A percentile compares a stretch with the other conserved stretches of the same genome.
Conservation (phyloP, 441 rosid species). For the Geranium incanum region DNA sequence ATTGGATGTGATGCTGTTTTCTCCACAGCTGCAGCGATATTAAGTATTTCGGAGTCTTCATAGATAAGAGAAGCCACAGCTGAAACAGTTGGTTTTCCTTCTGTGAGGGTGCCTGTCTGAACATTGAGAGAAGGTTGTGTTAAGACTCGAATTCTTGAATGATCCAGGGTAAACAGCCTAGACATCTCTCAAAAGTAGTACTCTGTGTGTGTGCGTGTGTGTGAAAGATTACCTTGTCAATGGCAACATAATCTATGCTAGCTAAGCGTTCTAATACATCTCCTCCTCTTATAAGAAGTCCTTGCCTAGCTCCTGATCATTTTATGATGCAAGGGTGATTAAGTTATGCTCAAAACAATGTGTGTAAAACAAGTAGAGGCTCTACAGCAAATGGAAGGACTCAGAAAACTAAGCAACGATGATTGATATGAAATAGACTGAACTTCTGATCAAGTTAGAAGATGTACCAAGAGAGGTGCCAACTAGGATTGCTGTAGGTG, state of each 20-base stretch:
- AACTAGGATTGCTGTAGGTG: conserved; percentile 92
- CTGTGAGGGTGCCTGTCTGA: conserved; percentile 93
- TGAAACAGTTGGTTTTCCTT: conserved; percentile 77
- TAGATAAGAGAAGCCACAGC: conserved; percentile 53
- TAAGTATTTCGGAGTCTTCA: conserved; percentile 61
- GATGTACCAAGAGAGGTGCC: conserved; percentile 88
- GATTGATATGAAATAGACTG: no score
- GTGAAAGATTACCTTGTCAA: conserved; percentile 64
- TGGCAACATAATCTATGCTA: conserved; percentile 57
- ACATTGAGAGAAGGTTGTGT: conserved; percentile 13
- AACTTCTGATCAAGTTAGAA: conserved; percentile 18
- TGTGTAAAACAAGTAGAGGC: not conserved
- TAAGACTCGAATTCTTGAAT: not conserved
- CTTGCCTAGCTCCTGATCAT: conserved; percentile 81
- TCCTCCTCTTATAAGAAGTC: conserved; percentile 93
- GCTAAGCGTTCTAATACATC: conserved; percentile 91
- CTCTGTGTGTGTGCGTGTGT: conserved; percentile 1
- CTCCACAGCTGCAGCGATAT: conserved; percentile 87
- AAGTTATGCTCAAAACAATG: conserved; percentile 11
- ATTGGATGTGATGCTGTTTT: conserved; percentile 83
- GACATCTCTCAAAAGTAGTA: not conserved
- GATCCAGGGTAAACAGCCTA: not conserved
- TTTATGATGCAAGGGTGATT: conserved; percentile 16
- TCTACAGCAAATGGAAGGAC: not conserved
- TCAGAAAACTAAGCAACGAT: not conserved